phyloP scores from a whole-genome alignment of 139 green algal genomes.

The Eudorina sp. region DNA sequence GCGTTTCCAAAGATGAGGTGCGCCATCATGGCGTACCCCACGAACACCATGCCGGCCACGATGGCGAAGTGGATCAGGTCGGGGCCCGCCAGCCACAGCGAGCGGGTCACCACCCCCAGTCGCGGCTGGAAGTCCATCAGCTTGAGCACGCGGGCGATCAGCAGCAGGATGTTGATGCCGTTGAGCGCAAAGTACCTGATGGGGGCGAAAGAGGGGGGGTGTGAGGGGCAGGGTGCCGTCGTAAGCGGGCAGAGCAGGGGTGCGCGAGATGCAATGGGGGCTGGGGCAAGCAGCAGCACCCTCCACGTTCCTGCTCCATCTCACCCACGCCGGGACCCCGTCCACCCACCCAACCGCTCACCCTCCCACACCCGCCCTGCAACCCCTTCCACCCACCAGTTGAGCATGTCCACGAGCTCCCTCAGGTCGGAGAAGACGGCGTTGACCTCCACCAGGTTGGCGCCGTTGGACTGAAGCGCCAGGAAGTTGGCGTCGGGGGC shows the following conservation, averaged over 20 bases:
- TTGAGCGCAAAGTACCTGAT: conserved; percentile 83
- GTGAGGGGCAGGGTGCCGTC: too few relatives aligned
- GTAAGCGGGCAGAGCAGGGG: too few relatives aligned
- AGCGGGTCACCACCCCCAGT: conserved; percentile 86
- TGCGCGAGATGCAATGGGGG: too few relatives aligned
- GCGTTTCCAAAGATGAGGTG: conserved; percentile 89
- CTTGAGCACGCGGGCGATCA: conserved; percentile 85
- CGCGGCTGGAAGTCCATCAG: conserved; percentile 94
- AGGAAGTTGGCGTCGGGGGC: conserved; percentile 74
- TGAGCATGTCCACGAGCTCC: conserved; percentile 73
- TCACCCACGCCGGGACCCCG: too few relatives aligned
- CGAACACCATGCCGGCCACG: conserved; percentile 86
- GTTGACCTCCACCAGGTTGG: conserved; percentile 53
- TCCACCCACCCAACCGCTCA: too few relatives aligned
- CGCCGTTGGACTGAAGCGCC: conserved; percentile 63
- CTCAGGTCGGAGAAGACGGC: conserved; percentile 60
- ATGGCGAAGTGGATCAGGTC: conserved; percentile 91
- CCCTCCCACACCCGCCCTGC: neutral
- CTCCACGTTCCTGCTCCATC: too few relatives aligned
- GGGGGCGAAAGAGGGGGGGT: neutral
- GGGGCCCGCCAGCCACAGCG: conserved; percentile 77
- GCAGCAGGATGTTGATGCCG: conserved; percentile 89
- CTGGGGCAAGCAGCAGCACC: too few relatives aligned
- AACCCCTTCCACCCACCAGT: conserved; percentile 54
- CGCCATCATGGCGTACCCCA: conserved; percentile 89